phyloP scores from a whole-genome alignment of 768 basidiomycete genomes.

The Panellus pusillus region DNA sequence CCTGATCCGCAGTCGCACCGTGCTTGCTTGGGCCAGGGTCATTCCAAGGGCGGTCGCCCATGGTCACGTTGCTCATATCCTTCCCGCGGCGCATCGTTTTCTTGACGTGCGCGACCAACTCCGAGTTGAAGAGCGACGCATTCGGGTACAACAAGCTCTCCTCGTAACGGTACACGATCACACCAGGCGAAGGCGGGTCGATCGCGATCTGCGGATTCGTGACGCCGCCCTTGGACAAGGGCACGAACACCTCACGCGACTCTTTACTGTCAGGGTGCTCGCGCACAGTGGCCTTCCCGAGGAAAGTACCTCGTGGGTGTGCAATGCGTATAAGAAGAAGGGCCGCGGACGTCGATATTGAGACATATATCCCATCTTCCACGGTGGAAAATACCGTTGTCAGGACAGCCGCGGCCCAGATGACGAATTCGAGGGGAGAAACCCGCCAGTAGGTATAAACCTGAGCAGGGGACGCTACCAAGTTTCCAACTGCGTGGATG shows the following conservation, averaged over 20 bases:
- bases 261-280: conserved; percentile 37
- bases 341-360: conserved; percentile 74
- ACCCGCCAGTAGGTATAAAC: conserved; percentile 93
- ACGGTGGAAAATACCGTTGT: conserved; percentile 93
- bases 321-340: conserved; percentile 87
- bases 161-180: conserved; percentile 89
- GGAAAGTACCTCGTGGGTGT: conserved; percentile 85
- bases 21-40: conserved; percentile 73
- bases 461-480: conserved; percentile 79
- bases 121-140: conserved; percentile 63
- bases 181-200: conserved; percentile 76
- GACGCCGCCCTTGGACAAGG: conserved; percentile 60
- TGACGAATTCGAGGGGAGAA: conserved; percentile 88
- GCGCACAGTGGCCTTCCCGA: conserved; percentile 76
- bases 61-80: conserved; percentile 62
- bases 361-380: conserved; percentile 90
- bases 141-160: conserved; percentile 90
- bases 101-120: conserved; percentile 82
- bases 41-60: conserved; percentile 90
- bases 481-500: conserved; percentile 87
- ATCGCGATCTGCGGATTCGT: conserved; percentile 72
- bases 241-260: conserved; percentile 80
- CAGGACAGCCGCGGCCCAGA: conserved; percentile 84
- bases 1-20: conserved; percentile 46
- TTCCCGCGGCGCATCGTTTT: conserved; percentile 71